A percentile compares a stretch with the other conserved stretches of the same genome.
Conservation (phyloP, 1,139 yeast species). For the Protomyces macrosporus region DNA sequence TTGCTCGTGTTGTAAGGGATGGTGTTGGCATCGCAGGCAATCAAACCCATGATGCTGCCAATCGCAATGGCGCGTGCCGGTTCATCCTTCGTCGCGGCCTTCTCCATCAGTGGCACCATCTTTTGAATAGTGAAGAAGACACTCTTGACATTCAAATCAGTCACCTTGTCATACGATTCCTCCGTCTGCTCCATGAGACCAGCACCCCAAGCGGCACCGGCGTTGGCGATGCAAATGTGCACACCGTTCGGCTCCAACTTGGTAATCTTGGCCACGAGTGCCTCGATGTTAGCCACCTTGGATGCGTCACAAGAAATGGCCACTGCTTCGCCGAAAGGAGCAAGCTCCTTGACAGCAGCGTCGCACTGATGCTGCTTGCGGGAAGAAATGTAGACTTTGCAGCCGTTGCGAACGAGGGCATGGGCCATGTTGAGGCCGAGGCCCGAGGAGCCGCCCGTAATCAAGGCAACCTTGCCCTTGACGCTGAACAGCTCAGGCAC, state of each 20-base stretch:
- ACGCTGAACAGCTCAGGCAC: slow-evolving; percentile 40
- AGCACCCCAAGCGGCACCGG: slow-evolving; percentile 84
- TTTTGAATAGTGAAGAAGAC: slow-evolving; percentile 64
- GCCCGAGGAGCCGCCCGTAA: slow-evolving; percentile 79
- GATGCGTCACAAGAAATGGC: slow-evolving; percentile 61
- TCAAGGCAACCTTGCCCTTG: slow-evolving; percentile 59
- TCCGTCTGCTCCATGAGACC: slow-evolving; percentile 59
- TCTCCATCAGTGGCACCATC: slow-evolving; percentile 54
- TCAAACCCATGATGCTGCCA: slow-evolving; percentile 53
- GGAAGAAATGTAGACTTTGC: slow-evolving; percentile 58
- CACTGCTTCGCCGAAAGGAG: slow-evolving; percentile 46
- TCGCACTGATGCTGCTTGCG: slow-evolving; percentile 61
- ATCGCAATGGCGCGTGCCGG: slow-evolving; percentile 67
- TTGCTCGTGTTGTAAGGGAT: slow-evolving; percentile 66
- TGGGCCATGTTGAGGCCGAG: slow-evolving; percentile 68
- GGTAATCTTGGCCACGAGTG: slow-evolving; percentile 46
- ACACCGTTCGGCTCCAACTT: slow-evolving; percentile 50
- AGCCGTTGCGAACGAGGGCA: slow-evolving; percentile 59
- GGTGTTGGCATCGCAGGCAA: slow-evolving; percentile 34
- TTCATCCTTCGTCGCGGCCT: slow-evolving; percentile 52
- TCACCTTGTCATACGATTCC: slow-evolving; percentile 51
- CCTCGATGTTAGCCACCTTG: slow-evolving; percentile 47
- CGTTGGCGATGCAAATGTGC: slow-evolving; percentile 67
- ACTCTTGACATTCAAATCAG: slow-evolving; percentile 63
- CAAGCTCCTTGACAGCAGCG: slow-evolving; percentile 52